Base-by-base conservation (phyloP, 176 grass and related monocot species). In the Pharus latifolius region DNA sequence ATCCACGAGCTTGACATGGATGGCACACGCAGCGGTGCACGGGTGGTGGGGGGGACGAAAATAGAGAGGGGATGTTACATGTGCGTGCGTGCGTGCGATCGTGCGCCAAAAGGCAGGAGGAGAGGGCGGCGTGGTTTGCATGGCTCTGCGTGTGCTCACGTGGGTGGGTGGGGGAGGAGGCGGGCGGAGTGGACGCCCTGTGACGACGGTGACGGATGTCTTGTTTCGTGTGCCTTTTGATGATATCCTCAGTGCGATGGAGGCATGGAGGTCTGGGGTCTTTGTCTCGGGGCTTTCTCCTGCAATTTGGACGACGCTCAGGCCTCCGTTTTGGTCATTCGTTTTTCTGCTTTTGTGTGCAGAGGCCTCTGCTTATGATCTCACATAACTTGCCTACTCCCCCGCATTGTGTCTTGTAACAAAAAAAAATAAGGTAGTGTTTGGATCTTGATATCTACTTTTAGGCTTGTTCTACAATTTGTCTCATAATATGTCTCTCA, bases 221-320 rank as follows among this genome's bases (percentile, higher is more conserved):
- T 56, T 56, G 60, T 58, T 58, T 47, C 17, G 69, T 57, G 69
- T 58, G 69, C 41, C 78, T 22, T 81, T 66, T 57, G 10, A 65
- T 66, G 78, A 63, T 42, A 6, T 16, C 30, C 59, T 20, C 43
- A 29, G 7, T 17, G 56, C 57, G 18, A 2, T 56, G 49, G n/a
- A n/a, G n/a, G n/a, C n/a, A n/a, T 23, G 38, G 20, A 24, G 59
- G 30, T 29, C 42, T 17, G 29, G 57, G 11, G 9, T 18, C 44
- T 56, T 32, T 20, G 49, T 31, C 32, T 75, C 3, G n/a, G 54
- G 37, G 12, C 73, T 32, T 56, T 25, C n/a, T 25, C 26, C 74
- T 50, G 64, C n/a, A 30, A 23, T 47, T n/a, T 64, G 40, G 58
- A 56, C 67, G 67, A 67, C 78, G 72, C n/a, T n/a, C n/a, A n/a